A percentile compares a stretch with the other conserved stretches of the same genome.
Conservation (phyloP, 768 basidiomycete species). For the Mycena alexandri region DNA sequence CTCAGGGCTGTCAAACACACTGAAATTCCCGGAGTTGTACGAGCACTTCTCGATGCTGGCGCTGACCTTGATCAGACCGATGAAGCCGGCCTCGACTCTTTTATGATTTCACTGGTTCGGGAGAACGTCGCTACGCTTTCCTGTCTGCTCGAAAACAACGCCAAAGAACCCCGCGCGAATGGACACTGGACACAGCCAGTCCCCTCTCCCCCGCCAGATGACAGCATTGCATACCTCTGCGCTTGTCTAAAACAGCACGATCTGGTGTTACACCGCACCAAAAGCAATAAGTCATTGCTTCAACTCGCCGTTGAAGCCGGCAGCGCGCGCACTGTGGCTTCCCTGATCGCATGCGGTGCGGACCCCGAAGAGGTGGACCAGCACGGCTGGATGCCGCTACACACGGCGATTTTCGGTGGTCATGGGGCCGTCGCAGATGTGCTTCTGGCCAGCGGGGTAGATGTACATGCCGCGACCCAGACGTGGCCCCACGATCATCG, state of each 20-base stretch:
- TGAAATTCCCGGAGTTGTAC: constrained; percentile 1
- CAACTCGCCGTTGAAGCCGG: constrained; percentile 19
- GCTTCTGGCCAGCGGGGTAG: neutral
- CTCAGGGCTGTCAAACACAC: neutral
- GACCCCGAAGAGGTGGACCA: neutral
- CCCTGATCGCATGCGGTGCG: constrained; percentile 8
- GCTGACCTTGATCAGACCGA: constrained; percentile 16
- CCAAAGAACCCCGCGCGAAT: neutral
- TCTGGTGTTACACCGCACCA: neutral
- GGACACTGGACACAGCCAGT: constrained; percentile 15
- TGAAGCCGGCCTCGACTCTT: constrained; percentile 16
- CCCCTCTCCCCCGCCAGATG: neutral
- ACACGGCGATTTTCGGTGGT: constrained; percentile 6
- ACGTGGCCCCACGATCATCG: neutral
- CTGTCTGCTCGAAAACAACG: constrained; percentile 1
- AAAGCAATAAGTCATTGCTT: constrained; percentile 1
- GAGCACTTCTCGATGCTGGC: constrained; percentile 17
- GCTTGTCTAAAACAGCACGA: constrained; percentile 18
- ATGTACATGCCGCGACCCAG: constrained; percentile 6
- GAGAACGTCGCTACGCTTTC: neutral
- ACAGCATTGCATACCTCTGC: constrained; percentile 15
- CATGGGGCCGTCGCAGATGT: constrained; percentile 1
- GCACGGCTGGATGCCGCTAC: constrained; percentile 13
- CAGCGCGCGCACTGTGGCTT: constrained; percentile 3
- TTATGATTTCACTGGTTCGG: constrained; percentile 12